phyloP scores from a whole-genome alignment of 2,329 filamentous ascomycete genomes.

The Aurifilum marmelostoma region DNA sequence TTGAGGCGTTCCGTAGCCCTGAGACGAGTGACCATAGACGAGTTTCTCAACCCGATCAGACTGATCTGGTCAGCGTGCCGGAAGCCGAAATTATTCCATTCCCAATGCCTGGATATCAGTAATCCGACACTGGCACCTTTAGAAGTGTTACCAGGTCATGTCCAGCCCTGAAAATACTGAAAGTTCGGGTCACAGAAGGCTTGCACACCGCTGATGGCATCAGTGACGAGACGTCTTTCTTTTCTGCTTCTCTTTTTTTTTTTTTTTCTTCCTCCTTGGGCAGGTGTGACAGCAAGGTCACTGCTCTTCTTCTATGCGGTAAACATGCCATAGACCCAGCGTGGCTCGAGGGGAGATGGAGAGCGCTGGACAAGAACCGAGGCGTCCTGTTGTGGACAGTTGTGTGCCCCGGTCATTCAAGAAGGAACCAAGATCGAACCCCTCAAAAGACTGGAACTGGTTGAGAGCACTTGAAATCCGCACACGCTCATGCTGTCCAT shows the following conservation, averaged over 20 bases:
- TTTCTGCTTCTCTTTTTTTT: too few relatives aligned
- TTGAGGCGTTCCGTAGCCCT: background rate
- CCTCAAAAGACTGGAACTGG: background rate
- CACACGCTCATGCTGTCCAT: background rate
- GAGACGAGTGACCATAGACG: background rate
- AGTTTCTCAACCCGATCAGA: background rate
- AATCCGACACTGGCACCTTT: background rate
- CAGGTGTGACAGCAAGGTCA: background rate
- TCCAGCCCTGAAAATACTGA: background rate
- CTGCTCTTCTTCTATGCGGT: background rate
- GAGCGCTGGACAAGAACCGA: background rate
- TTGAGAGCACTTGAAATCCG: background rate
- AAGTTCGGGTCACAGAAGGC: background rate
- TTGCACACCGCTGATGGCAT: background rate
- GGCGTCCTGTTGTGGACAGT: background rate
- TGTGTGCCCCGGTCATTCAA: background rate
- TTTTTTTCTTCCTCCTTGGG: too few relatives aligned
- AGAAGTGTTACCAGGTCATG: background rate
- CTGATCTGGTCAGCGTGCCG: background rate
- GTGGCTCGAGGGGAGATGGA: background rate
- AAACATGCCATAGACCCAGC: background rate
- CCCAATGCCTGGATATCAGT: background rate
- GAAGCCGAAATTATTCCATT: background rate
- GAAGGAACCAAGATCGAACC: background rate
- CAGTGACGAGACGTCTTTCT: too few relatives aligned